Evolutionary conservation across 2,329 filamentous ascomycete genomes (phyloP), one percentile per base, ranked within the genome.

Genomic region (Periconia sp.): DNA sequence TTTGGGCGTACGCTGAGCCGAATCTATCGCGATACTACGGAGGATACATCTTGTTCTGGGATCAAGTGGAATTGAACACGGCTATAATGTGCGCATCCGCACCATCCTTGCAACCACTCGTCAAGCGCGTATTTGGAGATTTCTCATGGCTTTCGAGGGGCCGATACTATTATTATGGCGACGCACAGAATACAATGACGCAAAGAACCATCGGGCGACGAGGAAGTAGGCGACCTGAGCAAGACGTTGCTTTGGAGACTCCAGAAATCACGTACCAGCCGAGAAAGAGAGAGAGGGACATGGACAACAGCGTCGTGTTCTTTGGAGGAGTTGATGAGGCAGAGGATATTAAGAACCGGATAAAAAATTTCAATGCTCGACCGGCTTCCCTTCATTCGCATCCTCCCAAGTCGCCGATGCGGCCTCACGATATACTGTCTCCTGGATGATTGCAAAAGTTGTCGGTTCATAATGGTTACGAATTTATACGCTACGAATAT

Each of bases 41-140:
- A 2, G 57, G 45, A 24, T 60, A 63, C 35, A 43, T 61, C 6
- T 36, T 61, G 1, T 57, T 62, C 39, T 61, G 54, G 57, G 47
- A 54, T 11, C 55, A 58, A 24, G 52, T 63, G 19, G 58, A 63
- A 25, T 46, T 61, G 36, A 61, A 63, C 26, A 60, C 55, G 2
- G 58, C 53, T 1, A 61, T 63, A 8, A 50, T 60, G 6, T 60
- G 54, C 34, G 56, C 59, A 4, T 59, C 55, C 2, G 49, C 43
- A 3, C 59, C 59, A 12, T 59, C 54, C 9, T 42, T 61, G 1
- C 57, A 63, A 26, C 57, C 57, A 3, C 40, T 60, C 5, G 40
- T 59, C 39, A 48, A 50, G 28, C 38, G 40, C 16, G 26, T 53
- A 11, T 55, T 60, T 26, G 41, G 43, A 11, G 43, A 45, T 25